Evolutionary conservation across 2,329 filamentous ascomycete genomes (phyloP), one percentile per base, ranked within the genome.

Genomic region (Monosporascus sp.): DNA sequence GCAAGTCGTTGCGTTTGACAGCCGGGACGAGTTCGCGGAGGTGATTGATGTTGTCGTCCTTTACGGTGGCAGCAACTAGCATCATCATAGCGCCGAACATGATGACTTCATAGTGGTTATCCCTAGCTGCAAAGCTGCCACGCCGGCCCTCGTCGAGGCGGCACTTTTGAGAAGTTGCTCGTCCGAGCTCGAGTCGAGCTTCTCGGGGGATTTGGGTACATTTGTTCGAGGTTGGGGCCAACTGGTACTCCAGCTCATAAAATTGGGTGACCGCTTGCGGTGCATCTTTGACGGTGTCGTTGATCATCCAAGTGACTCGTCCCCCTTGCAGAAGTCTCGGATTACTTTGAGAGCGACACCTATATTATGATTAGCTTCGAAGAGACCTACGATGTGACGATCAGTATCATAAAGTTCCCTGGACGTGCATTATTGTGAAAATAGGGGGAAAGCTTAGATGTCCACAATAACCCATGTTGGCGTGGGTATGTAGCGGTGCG

Each of bases 41-140:
- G 38, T 62, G 52, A 17, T 57, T 43, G 11, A 63, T 17, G 20
- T 64, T 54, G n/a, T 52, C 54, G 8, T 61, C 50, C 24, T 52
- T 45, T 49, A 66, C 58, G 31, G 49, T 50, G 20, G 62, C 62
- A 14, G 62, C 63, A 2, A 54, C 49, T 7, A 58, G 54, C 64
- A 65, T 65, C 57, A 66, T 52, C 41, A 63, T 22, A 3, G 58
- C 62, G 14, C 58, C 58, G 43, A 56, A 49, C 8, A 66, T 16
- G 37, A 60, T 52, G 44, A 63, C 41, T 35, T 14, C 5, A 35
- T 35, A 14, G 3, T 41, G 51, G 52, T 63, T 64, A 35, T 59
- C 45, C 16, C 58, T 55, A 37, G 9, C 31, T 11, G 11, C 31
- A 35, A 35, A 35, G 31, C 31, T 35, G 4, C 37, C n/a, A 14